Base-by-base conservation (phyloP, 805 yeast genomes). In the Teunomyces cretensis region DNA sequence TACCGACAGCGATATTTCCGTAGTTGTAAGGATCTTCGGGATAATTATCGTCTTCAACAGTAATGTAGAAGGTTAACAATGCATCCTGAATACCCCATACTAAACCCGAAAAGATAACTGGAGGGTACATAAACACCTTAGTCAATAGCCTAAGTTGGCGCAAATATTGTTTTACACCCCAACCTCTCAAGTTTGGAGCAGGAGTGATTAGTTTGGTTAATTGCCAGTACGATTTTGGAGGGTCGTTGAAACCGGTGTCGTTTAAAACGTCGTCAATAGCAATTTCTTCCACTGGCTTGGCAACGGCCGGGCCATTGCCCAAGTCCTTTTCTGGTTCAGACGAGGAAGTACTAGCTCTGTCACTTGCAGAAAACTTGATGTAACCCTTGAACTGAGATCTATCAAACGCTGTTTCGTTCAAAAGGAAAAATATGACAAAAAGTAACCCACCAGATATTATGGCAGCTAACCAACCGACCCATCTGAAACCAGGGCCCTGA, bases 41-140 rank as follows among this genome's bases (percentile, higher is more conserved):
- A 66, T 81, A 86, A 51, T 72, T 68, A 44, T 82, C 82, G 48
- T 85, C 90, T 58, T 84, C 87, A 9, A 87, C 79, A 2, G 91
- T 85, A 50, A 86, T 62, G 61, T 85, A 86, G 55, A 86, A 86
- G 0, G 91, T 80, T 51, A 86, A 72, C 57, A 84, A 82, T 0
- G 89, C 86, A 58, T 84, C 89, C 61, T 86, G 92, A 46, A 81
- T 71, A 37, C 92, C 92, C 92, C 92, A 86, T 51, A 85, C 79
- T n/a, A 83, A 48, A 41, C 88, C 88, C 1, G 86, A 80, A 17
- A 80, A 66, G 54, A 83, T 65, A 11, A 81, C 83, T 2, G 87
- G 85, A 2, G 88, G 88, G 57, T 80, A 81, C 51, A 71, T 68
- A 51, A 82, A 80, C 58, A 82, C 83, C 51, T 80, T 72, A 49